phyloP scores from a whole-genome alignment of 768 basidiomycete genomes.

The Calocybe gangraenosa region DNA sequence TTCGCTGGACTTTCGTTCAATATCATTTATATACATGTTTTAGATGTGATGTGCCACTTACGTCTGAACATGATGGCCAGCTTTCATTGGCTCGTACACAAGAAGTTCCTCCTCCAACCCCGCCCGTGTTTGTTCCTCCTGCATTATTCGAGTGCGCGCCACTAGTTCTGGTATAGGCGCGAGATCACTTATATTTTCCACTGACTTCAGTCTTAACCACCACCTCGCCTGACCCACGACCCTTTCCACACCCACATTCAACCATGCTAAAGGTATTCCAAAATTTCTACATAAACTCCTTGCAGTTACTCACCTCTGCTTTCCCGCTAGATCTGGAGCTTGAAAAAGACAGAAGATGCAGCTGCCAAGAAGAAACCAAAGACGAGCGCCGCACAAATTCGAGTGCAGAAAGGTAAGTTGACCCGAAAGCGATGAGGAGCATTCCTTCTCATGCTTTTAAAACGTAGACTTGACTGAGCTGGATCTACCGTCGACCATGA shows the following conservation, averaged over 20 bases:
- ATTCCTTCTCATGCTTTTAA: background rate
- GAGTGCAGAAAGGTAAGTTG: slow-evolving; percentile 95
- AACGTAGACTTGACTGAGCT: slow-evolving; percentile 88
- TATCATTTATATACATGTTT: background rate
- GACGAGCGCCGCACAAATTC: slow-evolving; percentile 96
- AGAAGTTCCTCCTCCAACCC: slow-evolving; percentile 39
- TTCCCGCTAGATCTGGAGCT: slow-evolving; percentile 83
- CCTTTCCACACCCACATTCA: slow-evolving; percentile 17
- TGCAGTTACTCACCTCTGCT: slow-evolving; percentile 10
- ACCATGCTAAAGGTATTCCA: slow-evolving; percentile 45
- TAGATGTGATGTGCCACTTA: slow-evolving; percentile 27
- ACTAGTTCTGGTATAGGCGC: slow-evolving; percentile 54
- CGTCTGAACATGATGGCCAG: slow-evolving; percentile 87
- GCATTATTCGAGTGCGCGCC: slow-evolving; percentile 41
- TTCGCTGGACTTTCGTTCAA: slow-evolving; percentile 45
- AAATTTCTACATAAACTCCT: background rate
- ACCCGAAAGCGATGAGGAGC: background rate
- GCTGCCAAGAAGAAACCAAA: slow-evolving; percentile 98
- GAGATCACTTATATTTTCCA: slow-evolving; percentile 38
- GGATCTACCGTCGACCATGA: slow-evolving; percentile 94
- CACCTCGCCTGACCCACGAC: slow-evolving; percentile 28
- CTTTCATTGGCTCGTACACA: slow-evolving; percentile 72
- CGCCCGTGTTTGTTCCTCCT: slow-evolving; percentile 32
- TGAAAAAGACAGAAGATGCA: slow-evolving; percentile 99
- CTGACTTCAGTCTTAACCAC: slow-evolving; percentile 20